Percentiles rank a stretch among this genome's conserved stretches.
These are phyloP conservation scores for Schizochytrium sp. DNA, from an alignment of 108 stramenopile species.

Conservation along the genomic window DNA sequence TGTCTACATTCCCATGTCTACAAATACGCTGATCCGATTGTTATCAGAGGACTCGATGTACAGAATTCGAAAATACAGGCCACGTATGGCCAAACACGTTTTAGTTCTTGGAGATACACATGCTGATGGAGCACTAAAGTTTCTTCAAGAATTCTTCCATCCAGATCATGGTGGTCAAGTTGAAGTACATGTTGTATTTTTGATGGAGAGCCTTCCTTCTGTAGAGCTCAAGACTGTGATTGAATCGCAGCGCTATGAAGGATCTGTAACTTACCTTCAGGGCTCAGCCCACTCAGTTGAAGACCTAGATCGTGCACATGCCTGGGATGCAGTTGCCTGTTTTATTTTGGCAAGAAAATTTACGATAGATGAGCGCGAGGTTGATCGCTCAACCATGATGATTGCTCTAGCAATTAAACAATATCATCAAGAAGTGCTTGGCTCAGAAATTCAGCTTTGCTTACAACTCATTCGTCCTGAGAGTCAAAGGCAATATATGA, in stretches of 20 bases:
- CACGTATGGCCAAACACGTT: not conserved
- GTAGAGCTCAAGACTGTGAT: constrained; percentile 31
- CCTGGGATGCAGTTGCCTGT: not conserved
- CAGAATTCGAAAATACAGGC: not conserved
- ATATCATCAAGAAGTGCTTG: not conserved
- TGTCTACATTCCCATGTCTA: constrained; percentile 56
- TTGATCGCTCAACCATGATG: constrained; percentile 8
- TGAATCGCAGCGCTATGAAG: constrained; percentile 55
- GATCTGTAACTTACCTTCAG: constrained; percentile 17
- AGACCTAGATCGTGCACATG: constrained; percentile 35
- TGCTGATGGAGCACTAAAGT: constrained; percentile 32
- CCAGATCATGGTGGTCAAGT: constrained; percentile 23
- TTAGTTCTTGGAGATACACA: constrained; percentile 20
- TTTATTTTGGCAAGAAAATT: constrained; percentile 30
- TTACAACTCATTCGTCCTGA: constrained; percentile 53
- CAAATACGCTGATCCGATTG: constrained; percentile 10
- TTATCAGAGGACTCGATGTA: constrained; percentile 40
- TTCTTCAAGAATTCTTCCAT: constrained; percentile 39
- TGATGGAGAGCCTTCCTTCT: constrained; percentile 22
- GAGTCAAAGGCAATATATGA: not conserved
- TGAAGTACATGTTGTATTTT: constrained; percentile 33
- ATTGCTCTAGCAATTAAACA: constrained; percentile 22
- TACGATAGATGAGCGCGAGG: not conserved
- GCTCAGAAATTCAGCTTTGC: not conserved
- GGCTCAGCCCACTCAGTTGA: constrained; percentile 13